Percentiles rank a stretch among this genome's conserved stretches.
Evolutionary conservation across 345 rosid species (phyloP).

Genomic region (Kandelia obovata): DNA sequence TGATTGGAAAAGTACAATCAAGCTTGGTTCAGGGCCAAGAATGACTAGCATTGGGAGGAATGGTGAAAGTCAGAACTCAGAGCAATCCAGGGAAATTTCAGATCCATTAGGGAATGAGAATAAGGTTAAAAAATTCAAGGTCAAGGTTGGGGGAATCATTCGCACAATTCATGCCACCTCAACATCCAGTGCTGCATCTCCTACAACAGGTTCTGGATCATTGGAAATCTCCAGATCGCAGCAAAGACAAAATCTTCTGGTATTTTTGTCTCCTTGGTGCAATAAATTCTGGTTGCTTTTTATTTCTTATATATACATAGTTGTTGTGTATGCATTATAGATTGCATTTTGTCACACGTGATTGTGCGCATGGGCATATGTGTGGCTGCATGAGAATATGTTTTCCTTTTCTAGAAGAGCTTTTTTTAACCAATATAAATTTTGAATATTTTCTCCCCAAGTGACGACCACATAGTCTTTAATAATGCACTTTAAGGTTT

Average conservation of each 20-base stretch:
- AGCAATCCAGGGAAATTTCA: constrained; percentile 29
- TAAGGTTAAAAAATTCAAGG: constrained; percentile 63
- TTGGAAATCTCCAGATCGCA: constrained; percentile 30
- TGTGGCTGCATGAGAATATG: too few species aligned
- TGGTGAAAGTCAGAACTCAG: constrained; percentile 43
- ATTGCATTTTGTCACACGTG: not conserved
- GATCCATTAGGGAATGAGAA: constrained; percentile 42
- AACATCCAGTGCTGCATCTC: constrained; percentile 45
- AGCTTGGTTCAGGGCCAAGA: constrained; percentile 22
- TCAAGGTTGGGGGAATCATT: constrained; percentile 58
- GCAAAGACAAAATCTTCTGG: constrained; percentile 50
- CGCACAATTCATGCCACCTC: constrained; percentile 53
- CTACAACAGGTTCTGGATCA: constrained; percentile 32
- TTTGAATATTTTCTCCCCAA: not conserved
- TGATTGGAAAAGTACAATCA: constrained; percentile 48
- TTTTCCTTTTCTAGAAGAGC: too few species aligned
- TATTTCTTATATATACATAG: not conserved
- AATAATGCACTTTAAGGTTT: not conserved
- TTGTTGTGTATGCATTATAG: too few species aligned
- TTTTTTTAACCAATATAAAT: constrained; percentile 7
- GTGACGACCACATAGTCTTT: not conserved
- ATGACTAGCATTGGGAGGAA: constrained; percentile 29
- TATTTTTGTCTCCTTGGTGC: constrained; percentile 21
- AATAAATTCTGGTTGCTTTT: not conserved
- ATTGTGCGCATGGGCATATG: not conserved